Evolutionary conservation across 345 rosid species (phyloP), one percentile per base, ranked within the genome.

Genomic region (Kandelia obovata): DNA sequence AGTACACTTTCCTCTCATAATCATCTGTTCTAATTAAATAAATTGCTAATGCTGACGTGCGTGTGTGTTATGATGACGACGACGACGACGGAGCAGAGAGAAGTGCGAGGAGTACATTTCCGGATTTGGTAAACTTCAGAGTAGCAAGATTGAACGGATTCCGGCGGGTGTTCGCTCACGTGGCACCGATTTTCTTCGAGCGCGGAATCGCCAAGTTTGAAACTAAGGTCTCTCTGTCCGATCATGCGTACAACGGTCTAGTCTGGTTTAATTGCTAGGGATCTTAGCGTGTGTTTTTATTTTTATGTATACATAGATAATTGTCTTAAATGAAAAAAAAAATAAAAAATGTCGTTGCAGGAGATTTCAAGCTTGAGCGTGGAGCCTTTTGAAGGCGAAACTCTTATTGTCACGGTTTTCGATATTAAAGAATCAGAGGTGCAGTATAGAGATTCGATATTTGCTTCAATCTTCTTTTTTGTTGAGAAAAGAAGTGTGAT

Each of bases 51-150:
- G 49, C 5, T 43, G 49, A 13, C 0, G 49, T 39, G 26, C 32
- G 58, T 53, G 34, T 28, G 46, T 31, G 15, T 53, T 7, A 6
- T 34, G 37, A 34, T 6, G 9, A 34, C 9, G 37, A 34, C 37
- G 28, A 27, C 58, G 53, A 35, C 37, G 6, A 47, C 51, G 52
- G 59, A 75, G 49, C 76, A 87, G 99, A 92, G 79, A 86, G 68
- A 71, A 90, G 99, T 73, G 96, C 99, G 32, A 84, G 92, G 72
- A 90, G 92, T 28, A 92, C 98, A 4, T 95, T 95, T 68, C 99
- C 96, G 7, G 85, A 87, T 70, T 78, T 95, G 78, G 75, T 79
- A 39, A 83, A 87, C 74, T 92, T 95, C 74, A 84, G 98, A 82
- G 83, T 92, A 20, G 97, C 96, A 28, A 85, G 81, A 75, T 66